Percentiles rank a stretch among this genome's conserved stretches.
phyloP scores from a whole-genome alignment of 208 protist species.

The Crithidia brevicula region DNA sequence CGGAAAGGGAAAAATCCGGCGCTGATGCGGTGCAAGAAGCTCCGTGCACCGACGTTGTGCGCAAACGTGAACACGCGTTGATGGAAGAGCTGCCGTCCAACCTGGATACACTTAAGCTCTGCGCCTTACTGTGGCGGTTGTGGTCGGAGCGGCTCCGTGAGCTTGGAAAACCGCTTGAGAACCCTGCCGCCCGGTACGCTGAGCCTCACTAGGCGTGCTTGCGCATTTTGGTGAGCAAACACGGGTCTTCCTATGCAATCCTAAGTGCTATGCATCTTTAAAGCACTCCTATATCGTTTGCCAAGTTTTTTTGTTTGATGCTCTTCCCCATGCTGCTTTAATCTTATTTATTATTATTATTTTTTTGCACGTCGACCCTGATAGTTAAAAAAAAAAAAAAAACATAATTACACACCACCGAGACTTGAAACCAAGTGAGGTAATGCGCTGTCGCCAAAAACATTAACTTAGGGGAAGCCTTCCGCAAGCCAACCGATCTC shows the following conservation, averaged over 20 bases:
- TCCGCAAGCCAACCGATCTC: too few relatives aligned
- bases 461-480: too few relatives aligned
- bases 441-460: too few relatives aligned
- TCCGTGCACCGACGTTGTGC: constrained; percentile 30
- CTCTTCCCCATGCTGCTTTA: too few relatives aligned
- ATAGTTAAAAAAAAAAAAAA: not conserved
- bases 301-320: too few relatives aligned
- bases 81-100: constrained; percentile 24
- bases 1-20: not conserved
- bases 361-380: too few relatives aligned
- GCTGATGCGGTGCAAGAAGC: constrained; percentile 4
- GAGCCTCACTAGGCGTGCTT: constrained; percentile 36
- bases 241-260: too few relatives aligned
- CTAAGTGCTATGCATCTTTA: too few relatives aligned
- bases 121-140: constrained; percentile 36
- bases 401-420: not conserved
- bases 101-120: constrained; percentile 38
- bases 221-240: too few relatives aligned
- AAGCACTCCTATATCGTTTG: too few relatives aligned
- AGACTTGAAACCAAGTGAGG: too few relatives aligned
- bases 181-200: constrained; percentile 36
- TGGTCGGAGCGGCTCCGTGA: constrained; percentile 27
- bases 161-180: constrained; percentile 28
- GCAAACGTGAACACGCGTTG: constrained; percentile 30
- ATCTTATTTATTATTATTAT: too few relatives aligned